Evolutionary conservation across 352 stramenopile species (phyloP), one percentile per base, ranked within the genome.

Genomic region (Globisporangium irregulare): DNA sequence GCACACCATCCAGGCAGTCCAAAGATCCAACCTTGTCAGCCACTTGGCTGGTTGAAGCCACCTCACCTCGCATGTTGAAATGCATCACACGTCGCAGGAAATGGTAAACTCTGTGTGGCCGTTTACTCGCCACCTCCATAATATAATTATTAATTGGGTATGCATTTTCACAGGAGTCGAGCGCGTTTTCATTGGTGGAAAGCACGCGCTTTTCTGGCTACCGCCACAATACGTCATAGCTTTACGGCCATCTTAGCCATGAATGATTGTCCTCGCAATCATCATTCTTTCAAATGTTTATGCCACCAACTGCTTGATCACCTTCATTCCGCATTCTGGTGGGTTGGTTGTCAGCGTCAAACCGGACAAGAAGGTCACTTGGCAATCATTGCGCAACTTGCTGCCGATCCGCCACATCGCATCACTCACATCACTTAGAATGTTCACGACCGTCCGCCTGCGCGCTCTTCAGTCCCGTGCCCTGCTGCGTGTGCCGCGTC

Each of bases 301-400:
- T 50, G 29, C 20, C 56, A 62, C 56, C 32, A 4, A 62, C 32
- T 48, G 56, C 15, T 27, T 4, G 38, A 46, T 18, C 38, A 46
- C 6, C 12, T 1, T 10, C 15, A 7, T 9, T 50, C 41, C 15
- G 6, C 18, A 48, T 50, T 62, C 32, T 22, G 32, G 56, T 50
- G 32, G 12, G 56, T 60, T 20, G 24, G 32, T 62, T 1, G 5
- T 62, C 25, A 24, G 53, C 8, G 14, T 14, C 18, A 24, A 54
- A 54, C 7, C 20, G n/a, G 48, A 54, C 48, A 55, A 55, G 22
- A 55, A 55, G 22, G 48, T 12, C 32, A 29, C 32, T 29, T 24
- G n/a, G 46, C 56, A 62, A 34, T 50, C 56, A 62, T 38, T 62
- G 56, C 32, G 32, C 56, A 62, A 62, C 32, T 62, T 50, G 56